A percentile compares a stretch with the other conserved stretches of the same genome.
phyloP scores from a whole-genome alignment of 1,284 basidiomycete species.

The Marasmius oreades region DNA sequence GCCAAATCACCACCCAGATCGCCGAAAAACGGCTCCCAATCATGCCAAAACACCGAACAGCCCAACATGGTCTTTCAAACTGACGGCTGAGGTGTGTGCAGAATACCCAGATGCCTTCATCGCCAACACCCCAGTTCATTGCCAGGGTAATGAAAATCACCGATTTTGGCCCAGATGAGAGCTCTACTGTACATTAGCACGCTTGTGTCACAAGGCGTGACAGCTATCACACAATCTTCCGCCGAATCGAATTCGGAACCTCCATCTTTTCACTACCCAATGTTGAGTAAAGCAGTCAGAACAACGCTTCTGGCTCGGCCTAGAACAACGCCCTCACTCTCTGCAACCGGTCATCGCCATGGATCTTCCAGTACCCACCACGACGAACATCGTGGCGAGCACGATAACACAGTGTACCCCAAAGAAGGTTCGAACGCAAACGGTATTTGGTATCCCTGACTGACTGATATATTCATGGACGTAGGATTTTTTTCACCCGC shows the following conservation, averaged over 20 bases:
- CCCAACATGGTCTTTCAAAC: too few species aligned
- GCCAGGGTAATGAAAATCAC: too few species aligned
- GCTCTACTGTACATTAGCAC: too few species aligned
- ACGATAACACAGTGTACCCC: constrained; percentile 44
- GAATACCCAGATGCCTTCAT: too few species aligned
- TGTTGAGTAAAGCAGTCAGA: constrained; percentile 21
- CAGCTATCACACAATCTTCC: background rate
- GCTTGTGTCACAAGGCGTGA: background rate
- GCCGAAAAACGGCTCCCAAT: too few species aligned
- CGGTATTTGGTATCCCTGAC: background rate
- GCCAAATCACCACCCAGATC: too few species aligned
- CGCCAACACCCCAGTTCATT: too few species aligned
- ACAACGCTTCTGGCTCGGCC: constrained; percentile 29
- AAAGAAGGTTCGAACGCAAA: constrained; percentile 48
- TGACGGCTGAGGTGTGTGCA: too few species aligned
- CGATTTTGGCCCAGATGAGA: too few species aligned
- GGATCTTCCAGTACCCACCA: constrained; percentile 32
- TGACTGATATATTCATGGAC: background rate
- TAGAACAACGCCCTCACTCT: constrained; percentile 20
- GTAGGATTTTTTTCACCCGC: constrained; percentile 56
- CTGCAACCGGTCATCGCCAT: constrained; percentile 26
- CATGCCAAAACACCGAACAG: too few species aligned
- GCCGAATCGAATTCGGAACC: background rate
- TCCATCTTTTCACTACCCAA: constrained; percentile 22
- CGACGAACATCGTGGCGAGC: constrained; percentile 36